Conservation (phyloP, 352 stramenopile species). For the Globisporangium splendens region DNA sequence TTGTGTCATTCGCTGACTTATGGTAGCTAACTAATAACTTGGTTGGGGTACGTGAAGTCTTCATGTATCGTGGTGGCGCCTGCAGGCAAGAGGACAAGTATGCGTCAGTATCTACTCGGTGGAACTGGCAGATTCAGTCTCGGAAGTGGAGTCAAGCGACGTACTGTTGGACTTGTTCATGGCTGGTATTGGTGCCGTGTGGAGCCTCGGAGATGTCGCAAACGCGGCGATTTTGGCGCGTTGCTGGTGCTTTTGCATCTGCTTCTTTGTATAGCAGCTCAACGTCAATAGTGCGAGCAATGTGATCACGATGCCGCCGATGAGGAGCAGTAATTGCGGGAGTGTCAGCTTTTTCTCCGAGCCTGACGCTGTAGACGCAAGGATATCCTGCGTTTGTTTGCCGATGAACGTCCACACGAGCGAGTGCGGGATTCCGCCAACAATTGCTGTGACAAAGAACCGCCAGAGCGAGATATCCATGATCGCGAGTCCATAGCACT, state of each 20-base stretch:
- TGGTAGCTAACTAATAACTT: too few relatives aligned
- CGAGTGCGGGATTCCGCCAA: constrained; percentile 12
- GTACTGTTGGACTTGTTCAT: neutral
- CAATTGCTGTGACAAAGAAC: constrained; percentile 11
- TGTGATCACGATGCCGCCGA: constrained; percentile 7
- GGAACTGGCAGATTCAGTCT: neutral
- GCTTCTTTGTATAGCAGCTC: constrained; percentile 9
- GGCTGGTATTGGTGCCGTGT: neutral
- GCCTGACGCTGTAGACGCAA: neutral
- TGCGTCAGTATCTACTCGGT: neutral
- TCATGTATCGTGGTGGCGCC: neutral
- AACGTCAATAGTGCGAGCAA: constrained; percentile 7
- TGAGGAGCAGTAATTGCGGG: constrained; percentile 7
- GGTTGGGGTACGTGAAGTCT: neutral
- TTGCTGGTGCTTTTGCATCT: constrained; percentile 8
- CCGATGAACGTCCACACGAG: constrained; percentile 15
- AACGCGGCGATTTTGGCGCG: constrained; percentile 2
- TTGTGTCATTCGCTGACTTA: too few relatives aligned
- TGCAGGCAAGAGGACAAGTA: neutral
- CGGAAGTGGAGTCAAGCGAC: neutral
- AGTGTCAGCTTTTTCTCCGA: constrained; percentile 1
- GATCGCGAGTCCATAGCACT: constrained; percentile 17
- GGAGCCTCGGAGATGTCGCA: neutral
- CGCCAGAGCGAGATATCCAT: constrained; percentile 8
- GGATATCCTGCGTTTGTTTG: constrained; percentile 3